Conservation (phyloP, 495 filamentous ascomycete species). For the Penicillium crystallinum region DNA sequence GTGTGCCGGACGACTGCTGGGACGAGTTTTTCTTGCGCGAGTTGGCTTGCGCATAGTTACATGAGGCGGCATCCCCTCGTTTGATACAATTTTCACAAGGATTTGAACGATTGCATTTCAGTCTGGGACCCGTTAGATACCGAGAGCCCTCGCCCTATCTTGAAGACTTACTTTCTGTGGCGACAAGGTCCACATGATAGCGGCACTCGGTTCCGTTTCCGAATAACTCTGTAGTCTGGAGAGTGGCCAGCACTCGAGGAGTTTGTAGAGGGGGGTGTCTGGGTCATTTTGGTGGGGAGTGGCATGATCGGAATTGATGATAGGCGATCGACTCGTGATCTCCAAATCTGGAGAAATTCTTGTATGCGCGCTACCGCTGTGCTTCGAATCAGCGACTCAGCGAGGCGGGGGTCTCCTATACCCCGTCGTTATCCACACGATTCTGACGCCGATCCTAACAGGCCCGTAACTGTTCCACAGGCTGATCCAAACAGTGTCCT, state of each 20-base stretch:
- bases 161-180: slow-evolving; percentile 76
- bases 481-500: not conserved
- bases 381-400: not conserved
- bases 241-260: slow-evolving; percentile 74
- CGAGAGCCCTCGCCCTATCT: slow-evolving; percentile 13
- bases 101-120: slow-evolving; percentile 90
- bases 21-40: slow-evolving; percentile 69
- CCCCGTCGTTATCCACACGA: not conserved
- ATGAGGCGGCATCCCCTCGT: slow-evolving; percentile 75
- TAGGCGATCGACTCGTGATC: not conserved
- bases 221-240: slow-evolving; percentile 84
- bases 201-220: slow-evolving; percentile 91
- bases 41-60: slow-evolving; percentile 80
- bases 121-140: slow-evolving; percentile 45
- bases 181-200: slow-evolving; percentile 92
- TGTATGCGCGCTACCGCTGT: not conserved
- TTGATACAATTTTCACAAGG: slow-evolving; percentile 97
- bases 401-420: not conserved
- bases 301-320: not conserved
- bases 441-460: not conserved
- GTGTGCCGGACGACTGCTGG: slow-evolving; percentile 54
- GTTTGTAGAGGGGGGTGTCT: slow-evolving; percentile 84
- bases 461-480: not conserved
- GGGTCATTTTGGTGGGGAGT: slow-evolving; percentile 53
- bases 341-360: not conserved